phyloP scores from a whole-genome alignment of 371 early-diverging fungal genomes.

The Actinomortierella ambigua region DNA sequence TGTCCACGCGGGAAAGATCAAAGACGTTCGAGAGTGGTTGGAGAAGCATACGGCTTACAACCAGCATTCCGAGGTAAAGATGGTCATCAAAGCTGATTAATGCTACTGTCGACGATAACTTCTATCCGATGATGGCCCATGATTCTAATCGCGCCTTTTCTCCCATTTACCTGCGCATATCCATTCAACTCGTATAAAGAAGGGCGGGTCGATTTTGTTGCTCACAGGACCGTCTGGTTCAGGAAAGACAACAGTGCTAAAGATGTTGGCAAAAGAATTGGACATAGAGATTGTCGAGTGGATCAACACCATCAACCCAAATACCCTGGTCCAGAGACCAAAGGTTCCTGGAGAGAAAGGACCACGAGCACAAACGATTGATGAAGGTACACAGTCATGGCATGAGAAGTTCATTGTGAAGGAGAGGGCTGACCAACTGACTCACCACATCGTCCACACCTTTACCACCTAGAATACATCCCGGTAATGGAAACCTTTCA shows the following conservation, averaged over 20 bases:
- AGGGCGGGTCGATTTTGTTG: slow-evolving; percentile 51
- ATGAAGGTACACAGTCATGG: slow-evolving; percentile 29
- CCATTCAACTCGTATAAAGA: too few relatives aligned
- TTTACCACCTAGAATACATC: slow-evolving; percentile 41
- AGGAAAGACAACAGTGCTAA: slow-evolving; percentile 71
- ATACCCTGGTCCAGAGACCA: slow-evolving; percentile 29
- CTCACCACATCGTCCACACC: too few relatives aligned
- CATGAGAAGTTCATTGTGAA: too few relatives aligned
- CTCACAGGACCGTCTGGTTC: slow-evolving; percentile 79
- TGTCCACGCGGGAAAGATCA: slow-evolving; percentile 56
- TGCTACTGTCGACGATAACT: too few relatives aligned
- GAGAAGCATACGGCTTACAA: slow-evolving; percentile 35
- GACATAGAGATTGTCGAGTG: slow-evolving; percentile 69
- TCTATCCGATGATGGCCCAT: too few relatives aligned
- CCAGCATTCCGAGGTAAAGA: slow-evolving; percentile 1
- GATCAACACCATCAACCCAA: slow-evolving; percentile 63
- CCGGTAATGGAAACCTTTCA: slow-evolving; percentile 49
- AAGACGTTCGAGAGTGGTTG: slow-evolving; percentile 64
- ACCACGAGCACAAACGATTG: slow-evolving; percentile 15
- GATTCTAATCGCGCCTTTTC: too few relatives aligned
- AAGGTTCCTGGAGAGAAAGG: slow-evolving; percentile 14
- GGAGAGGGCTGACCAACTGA: too few relatives aligned
- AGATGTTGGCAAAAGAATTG: slow-evolving; percentile 61
- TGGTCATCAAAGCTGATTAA: background rate
- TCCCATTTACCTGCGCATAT: slow-evolving; percentile 10